Base-by-base conservation (phyloP, 176 grass and related monocot genomes). In the Cenchrus fungigraminus region DNA sequence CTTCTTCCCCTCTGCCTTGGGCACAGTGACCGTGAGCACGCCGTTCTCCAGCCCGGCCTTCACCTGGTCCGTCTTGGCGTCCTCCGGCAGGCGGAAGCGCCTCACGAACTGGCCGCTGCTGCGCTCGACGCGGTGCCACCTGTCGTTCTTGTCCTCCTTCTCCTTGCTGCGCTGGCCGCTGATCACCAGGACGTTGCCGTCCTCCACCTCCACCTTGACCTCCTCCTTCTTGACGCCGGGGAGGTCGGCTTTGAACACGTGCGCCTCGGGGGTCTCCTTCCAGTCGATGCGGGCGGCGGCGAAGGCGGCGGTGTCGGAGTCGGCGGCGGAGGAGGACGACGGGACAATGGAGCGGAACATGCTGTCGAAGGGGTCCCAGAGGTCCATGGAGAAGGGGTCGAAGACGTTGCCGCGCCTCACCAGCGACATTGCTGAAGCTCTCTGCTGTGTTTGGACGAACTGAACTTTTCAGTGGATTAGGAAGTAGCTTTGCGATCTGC, bases 371-470 rank as follows among this genome's bases (percentile, higher is more conserved):
- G 84, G 87, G 70, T 91, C 89, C 74, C 85, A 92, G 15, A 90
- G 68, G 73, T 95, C 85, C 42, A 95, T 85, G 28, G 85, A 95
- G 82, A 95, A 92, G 72, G 93, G 93, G 62, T 95, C 93, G 82
- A 92, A 95, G 66, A 95, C 56, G 90, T 86, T 92, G 85, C 88
- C 82, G 77, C 88, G 91, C 11, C 52, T 44, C 43, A 44, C 43
- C 43, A 44, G 43, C 43, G 43, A 44, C 43, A 44, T 44, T 44
- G 43, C 43, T 44, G 43, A 44, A 2, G 43, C 43, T 2, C 43
- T 44, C 43, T 44, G 43, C n/a, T 44, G 43, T 44, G 43, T 44
- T 44, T 44, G 43, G 43, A 5, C 5, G 43, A 44, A 44, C 43
- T 44, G 43, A 44, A 44, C 43, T 44, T 44, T 44, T 2, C 5